Conservation (phyloP, 805 yeast genomes). For the Ogataea ganodermae region DNA sequence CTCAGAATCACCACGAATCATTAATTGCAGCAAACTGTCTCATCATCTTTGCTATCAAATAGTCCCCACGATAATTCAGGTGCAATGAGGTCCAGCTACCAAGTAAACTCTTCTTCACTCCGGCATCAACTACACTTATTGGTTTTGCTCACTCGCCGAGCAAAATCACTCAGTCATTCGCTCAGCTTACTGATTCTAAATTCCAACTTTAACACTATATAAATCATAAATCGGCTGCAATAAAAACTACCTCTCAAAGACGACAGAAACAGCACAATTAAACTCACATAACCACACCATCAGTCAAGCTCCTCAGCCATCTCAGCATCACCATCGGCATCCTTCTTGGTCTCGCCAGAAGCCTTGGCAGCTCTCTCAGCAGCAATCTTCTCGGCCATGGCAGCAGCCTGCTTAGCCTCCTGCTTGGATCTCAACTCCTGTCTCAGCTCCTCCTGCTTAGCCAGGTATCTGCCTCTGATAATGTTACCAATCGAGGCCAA, state of each 20-base stretch:
- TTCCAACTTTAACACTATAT: not conserved
- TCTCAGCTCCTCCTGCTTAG: constrained; percentile 93
- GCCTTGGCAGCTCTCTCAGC: constrained; percentile 64
- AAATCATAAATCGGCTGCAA: not conserved
- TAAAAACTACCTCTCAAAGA: not conserved
- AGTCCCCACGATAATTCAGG: not conserved
- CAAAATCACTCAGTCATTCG: too few species aligned
- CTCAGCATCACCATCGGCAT: constrained; percentile 38
- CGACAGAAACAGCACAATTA: too few species aligned
- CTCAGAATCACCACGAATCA: too few species aligned
- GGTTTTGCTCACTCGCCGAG: too few species aligned
- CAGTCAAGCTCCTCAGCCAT: constrained; percentile 34
- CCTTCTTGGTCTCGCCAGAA: constrained; percentile 38
- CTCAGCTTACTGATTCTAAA: not conserved
- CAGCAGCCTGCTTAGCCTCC: constrained; percentile 83
- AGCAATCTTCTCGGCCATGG: constrained; percentile 79
- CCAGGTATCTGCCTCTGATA: constrained; percentile 91
- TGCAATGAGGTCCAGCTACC: too few species aligned
- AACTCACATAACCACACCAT: constrained; percentile 12
- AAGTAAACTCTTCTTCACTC: not conserved
- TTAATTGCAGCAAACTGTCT: too few species aligned
- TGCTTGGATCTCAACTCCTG: constrained; percentile 83
- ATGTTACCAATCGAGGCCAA: constrained; percentile 92
- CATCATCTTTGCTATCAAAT: not conserved
- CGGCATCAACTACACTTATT: too few species aligned